phyloP scores from a whole-genome alignment of 257 asterid genomes.

The Dorcoceras hygrometricum region DNA sequence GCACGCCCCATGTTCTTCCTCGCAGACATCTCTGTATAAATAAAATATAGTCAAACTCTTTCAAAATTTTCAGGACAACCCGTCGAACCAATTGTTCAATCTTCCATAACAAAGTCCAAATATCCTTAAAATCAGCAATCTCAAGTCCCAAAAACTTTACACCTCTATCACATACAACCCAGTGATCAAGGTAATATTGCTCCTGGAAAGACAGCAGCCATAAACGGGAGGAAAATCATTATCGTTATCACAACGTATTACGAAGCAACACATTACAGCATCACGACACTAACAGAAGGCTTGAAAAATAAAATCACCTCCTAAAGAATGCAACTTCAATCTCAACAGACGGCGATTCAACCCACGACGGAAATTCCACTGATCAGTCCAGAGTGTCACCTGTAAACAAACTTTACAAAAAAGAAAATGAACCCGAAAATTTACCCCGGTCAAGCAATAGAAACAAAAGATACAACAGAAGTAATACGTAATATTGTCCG shows the following conservation, averaged over 20 bases:
- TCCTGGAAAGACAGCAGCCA: slow-evolving; percentile 27
- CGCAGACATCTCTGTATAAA: slow-evolving; percentile 40
- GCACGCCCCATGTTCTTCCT: slow-evolving; percentile 62
- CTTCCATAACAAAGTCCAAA: slow-evolving; percentile 13
- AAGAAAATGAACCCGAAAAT: not conserved
- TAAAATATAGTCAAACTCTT: slow-evolving; percentile 5
- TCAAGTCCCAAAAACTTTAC: slow-evolving; percentile 24
- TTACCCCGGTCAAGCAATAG: slow-evolving; percentile 1
- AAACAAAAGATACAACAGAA: not conserved
- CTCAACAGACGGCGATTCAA: not conserved
- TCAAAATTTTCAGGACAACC: slow-evolving; percentile 17
- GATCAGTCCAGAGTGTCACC: slow-evolving; percentile 14
- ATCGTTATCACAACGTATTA: not conserved
- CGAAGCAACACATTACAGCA: not conserved
- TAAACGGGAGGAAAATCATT: slow-evolving; percentile 14
- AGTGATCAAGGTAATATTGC: slow-evolving; percentile 18
- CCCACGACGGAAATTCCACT: slow-evolving; percentile 20
- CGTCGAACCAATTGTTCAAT: slow-evolving; percentile 18
- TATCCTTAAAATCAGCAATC: slow-evolving; percentile 23
- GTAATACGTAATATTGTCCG: not conserved
- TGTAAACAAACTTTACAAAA: slow-evolving; percentile 13
- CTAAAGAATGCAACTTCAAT: slow-evolving; percentile 13
- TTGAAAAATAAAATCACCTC: slow-evolving; percentile 1
- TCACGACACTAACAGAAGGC: not conserved
- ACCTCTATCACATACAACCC: slow-evolving; percentile 26